Percentiles rank a stretch among this genome's conserved stretches.
Evolutionary conservation across 345 rosid genomes (phyloP).

Genomic region (Jatropha curcas): DNA sequence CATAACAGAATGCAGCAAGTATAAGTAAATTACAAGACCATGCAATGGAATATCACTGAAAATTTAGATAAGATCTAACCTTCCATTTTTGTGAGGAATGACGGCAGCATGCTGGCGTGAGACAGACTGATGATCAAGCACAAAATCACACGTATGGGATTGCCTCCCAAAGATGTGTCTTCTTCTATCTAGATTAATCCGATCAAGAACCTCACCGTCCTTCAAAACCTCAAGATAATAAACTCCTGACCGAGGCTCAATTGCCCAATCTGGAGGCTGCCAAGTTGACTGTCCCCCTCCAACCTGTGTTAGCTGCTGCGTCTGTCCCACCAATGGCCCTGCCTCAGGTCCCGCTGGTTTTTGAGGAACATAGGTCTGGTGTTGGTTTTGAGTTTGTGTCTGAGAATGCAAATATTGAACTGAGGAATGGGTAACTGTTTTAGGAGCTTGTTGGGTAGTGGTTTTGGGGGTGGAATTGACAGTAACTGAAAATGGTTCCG

Average conservation of each 20-base stretch:
- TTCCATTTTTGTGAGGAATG: slow-evolving; percentile 75
- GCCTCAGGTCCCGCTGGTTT: slow-evolving; percentile 40
- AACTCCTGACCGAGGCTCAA: slow-evolving; percentile 86
- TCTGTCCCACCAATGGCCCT: slow-evolving; percentile 42
- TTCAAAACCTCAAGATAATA: slow-evolving; percentile 84
- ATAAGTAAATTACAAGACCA: not conserved
- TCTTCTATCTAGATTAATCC: slow-evolving; percentile 64
- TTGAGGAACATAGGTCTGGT: slow-evolving; percentile 31
- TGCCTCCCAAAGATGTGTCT: slow-evolving; percentile 93
- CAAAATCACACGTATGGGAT: slow-evolving; percentile 77
- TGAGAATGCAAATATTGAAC: slow-evolving; percentile 36
- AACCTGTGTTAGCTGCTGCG: slow-evolving; percentile 52
- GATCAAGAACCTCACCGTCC: slow-evolving; percentile 83
- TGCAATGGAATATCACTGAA: not conserved
- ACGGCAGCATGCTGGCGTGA: slow-evolving; percentile 96
- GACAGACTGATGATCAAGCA: slow-evolving; percentile 82
- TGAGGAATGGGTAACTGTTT: slow-evolving; percentile 20
- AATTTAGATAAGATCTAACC: slow-evolving; percentile 35
- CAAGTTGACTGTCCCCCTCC: slow-evolving; percentile 88
- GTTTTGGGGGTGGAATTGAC: slow-evolving; percentile 47
- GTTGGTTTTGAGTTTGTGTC: slow-evolving; percentile 27
- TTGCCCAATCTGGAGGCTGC: slow-evolving; percentile 96
- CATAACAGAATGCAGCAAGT: not conserved
- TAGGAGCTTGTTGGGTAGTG: slow-evolving; percentile 30
- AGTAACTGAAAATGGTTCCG: slow-evolving; percentile 78